These are phyloP conservation scores for Beauveria sp. DNA, from an alignment of 2,329 filamentous ascomycete genomes.

Conservation along the genomic window DNA sequence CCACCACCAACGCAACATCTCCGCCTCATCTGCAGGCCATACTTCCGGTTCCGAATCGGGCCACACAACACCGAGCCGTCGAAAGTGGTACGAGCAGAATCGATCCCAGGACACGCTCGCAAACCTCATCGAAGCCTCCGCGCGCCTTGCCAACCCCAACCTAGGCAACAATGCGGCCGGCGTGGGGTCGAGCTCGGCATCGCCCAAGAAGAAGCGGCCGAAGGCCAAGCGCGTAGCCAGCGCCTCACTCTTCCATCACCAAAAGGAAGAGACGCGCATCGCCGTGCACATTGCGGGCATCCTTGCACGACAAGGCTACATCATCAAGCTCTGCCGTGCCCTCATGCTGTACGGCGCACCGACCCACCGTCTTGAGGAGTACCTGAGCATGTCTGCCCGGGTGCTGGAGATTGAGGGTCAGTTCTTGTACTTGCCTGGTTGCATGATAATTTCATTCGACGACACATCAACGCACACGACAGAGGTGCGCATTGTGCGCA, in stretches of 20 bases:
- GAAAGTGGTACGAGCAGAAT: slow-evolving; percentile 43
- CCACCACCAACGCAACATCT: slow-evolving; percentile 17
- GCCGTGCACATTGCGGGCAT: slow-evolving; percentile 54
- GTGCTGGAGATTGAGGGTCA: slow-evolving; percentile 81
- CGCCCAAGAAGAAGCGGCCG: slow-evolving; percentile 24
- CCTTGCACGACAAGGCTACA: slow-evolving; percentile 70
- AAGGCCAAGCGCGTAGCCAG: slow-evolving; percentile 20
- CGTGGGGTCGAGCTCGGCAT: slow-evolving; percentile 4
- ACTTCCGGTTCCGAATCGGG: slow-evolving; percentile 24
- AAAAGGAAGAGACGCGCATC: slow-evolving; percentile 38
- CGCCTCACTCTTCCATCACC: slow-evolving; percentile 31
- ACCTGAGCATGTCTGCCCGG: slow-evolving; percentile 76
- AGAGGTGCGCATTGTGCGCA: slow-evolving; percentile 57
- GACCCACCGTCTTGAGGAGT: slow-evolving; percentile 83
- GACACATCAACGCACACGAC: slow-evolving; percentile 58
- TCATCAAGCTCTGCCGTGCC: slow-evolving; percentile 74
- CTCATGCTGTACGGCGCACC: slow-evolving; percentile 86
- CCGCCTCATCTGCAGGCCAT: slow-evolving; percentile 2
- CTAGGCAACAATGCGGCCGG: slow-evolving; percentile 14
- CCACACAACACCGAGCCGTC: slow-evolving; percentile 33
- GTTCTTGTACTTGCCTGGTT: slow-evolving; percentile 82
- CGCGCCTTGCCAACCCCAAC: slow-evolving; percentile 31
- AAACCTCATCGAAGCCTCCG: slow-evolving; percentile 40
- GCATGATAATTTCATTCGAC: slow-evolving; percentile 89
- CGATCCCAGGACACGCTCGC: slow-evolving; percentile 38